A percentile compares a stretch with the other conserved stretches of the same genome.
These are phyloP conservation scores for Xylariomycetidae sp. DNA, from an alignment of 2,329 filamentous ascomycete species.

Conservation along the genomic window DNA sequence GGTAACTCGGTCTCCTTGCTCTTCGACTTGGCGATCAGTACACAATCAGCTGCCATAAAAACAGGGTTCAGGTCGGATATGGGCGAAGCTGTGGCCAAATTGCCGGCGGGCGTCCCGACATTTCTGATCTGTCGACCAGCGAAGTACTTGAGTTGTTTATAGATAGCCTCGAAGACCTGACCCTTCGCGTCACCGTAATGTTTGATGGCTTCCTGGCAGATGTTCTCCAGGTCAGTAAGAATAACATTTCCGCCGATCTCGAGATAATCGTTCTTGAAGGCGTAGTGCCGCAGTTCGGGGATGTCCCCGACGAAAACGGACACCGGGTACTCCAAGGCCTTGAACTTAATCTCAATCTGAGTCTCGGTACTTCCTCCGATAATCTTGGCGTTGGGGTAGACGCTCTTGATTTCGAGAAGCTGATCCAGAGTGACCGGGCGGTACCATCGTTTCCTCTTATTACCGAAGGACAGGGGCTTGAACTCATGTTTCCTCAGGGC, in stretches of 20 bases:
- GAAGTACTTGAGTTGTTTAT: constrained; percentile 93
- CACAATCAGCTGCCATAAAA: constrained; percentile 80
- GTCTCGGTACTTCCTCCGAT: constrained; percentile 96
- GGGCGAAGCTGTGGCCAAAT: constrained; percentile 88
- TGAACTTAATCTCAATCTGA: constrained; percentile 98
- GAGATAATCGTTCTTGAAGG: constrained; percentile 73
- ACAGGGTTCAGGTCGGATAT: constrained; percentile 97
- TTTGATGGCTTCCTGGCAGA: constrained; percentile 73
- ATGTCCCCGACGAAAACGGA: constrained; percentile 95
- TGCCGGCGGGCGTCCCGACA: constrained; percentile 94
- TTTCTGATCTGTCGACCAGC: constrained; percentile 94
- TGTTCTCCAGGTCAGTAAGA: constrained; percentile 82
- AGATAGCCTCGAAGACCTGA: constrained; percentile 84
- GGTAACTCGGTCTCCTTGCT: constrained; percentile 76
- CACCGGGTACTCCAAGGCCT: constrained; percentile 81
- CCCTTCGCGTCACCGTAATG: constrained; percentile 68
- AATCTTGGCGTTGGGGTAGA: constrained; percentile 81
- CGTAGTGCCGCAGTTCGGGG: constrained; percentile 77
- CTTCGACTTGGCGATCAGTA: constrained; percentile 74
- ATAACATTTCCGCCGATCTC: constrained; percentile 92
- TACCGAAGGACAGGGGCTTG: constrained; percentile 80
- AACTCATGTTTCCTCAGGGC: constrained; percentile 77
- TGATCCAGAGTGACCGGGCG: constrained; percentile 82
- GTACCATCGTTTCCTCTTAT: constrained; percentile 92
- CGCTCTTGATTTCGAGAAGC: constrained; percentile 84